Conservation (phyloP, 768 basidiomycete species). For the Pleurotus ostreatus region DNA sequence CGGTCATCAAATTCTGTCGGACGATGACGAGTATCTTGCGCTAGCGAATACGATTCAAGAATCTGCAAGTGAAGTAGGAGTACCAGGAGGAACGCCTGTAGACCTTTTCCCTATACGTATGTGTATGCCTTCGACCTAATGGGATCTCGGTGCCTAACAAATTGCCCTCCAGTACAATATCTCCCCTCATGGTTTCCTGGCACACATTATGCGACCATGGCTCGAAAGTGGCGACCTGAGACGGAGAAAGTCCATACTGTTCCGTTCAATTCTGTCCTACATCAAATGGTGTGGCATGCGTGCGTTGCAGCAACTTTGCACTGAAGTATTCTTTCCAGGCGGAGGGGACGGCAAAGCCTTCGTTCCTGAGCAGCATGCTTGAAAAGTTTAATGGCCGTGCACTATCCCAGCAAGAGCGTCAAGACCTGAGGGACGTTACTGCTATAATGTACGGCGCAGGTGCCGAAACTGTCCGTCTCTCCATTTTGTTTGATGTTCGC, state of each 20-base stretch:
- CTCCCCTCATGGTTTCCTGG: slow-evolving; percentile 32
- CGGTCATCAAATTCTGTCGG: slow-evolving; percentile 25
- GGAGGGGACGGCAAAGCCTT: slow-evolving; percentile 19
- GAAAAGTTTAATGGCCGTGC: slow-evolving; percentile 14
- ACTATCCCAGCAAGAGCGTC: slow-evolving; percentile 8
- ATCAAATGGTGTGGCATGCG: slow-evolving; percentile 23
- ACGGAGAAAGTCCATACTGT: slow-evolving; percentile 21
- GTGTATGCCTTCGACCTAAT: slow-evolving; percentile 1
- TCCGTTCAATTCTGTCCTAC: slow-evolving; percentile 26
- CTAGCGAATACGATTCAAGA: slow-evolving; percentile 26
- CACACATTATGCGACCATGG: slow-evolving; percentile 16
- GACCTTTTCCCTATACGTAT: slow-evolving; percentile 24
- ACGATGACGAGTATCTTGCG: slow-evolving; percentile 32
- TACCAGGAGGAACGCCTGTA: slow-evolving; percentile 12
- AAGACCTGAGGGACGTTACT: slow-evolving; percentile 18
- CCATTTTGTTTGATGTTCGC: neutral
- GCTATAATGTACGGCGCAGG: slow-evolving; percentile 24
- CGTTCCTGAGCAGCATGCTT: slow-evolving; percentile 17
- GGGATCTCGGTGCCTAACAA: neutral
- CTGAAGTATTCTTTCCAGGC: slow-evolving; percentile 10
- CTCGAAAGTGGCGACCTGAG: slow-evolving; percentile 13
- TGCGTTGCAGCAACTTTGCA: neutral
- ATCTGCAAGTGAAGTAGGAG: slow-evolving; percentile 16
- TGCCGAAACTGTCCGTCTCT: slow-evolving; percentile 32
- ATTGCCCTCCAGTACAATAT: slow-evolving; percentile 18